Base-by-base conservation (phyloP, 2,329 filamentous ascomycete species). In the Verticillium isaacii region DNA sequence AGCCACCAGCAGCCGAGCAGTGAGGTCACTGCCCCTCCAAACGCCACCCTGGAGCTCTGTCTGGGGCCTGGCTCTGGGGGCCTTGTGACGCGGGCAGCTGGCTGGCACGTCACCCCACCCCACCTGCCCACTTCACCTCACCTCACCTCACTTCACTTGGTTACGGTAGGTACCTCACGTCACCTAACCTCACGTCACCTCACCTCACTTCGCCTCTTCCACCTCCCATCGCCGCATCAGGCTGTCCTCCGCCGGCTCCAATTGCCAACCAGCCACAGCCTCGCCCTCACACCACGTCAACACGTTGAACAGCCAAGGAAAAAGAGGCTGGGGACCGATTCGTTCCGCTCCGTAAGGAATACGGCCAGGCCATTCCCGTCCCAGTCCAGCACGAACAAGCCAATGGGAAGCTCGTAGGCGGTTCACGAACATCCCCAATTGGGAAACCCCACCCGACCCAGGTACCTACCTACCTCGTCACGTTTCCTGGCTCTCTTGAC, bases 271-370 rank as follows among this genome's bases (percentile, higher is more conserved):
- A 41, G 37, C 15, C 17, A 41, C 15, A 23, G 45, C 45, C 45
- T 50, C 45, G 19, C 19, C 45, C 45, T 50, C 45, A 50, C 45
- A 25, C 45, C 45, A 23, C 45, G 37, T 41, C 37, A 45, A 70
- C 15, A 36, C 57, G 41, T 58, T 60, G 32, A 29, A 32, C 45
- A 57, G 52, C 52, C 41, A 64, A 63, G 66, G 67, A 67, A 56
- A 67, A 66, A 58, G 58, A 65, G 14, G 29, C 29, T 29, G 29
- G 63, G 67, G 8, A 65, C 37, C 56, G 19, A 50, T 50, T 50
- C 45, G 45, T 25, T 23, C n/a, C 45, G 45, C 45, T 50, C 45
- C 45, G 45, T 50, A n/a, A 23, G 5, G 5, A 50, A 23, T 8
- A n/a, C 39, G n/a, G 39, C 36, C 36, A 37, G 36, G 4, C 39